phyloP scores from a whole-genome alignment of 768 basidiomycete species.

The Ramaria rubella region DNA sequence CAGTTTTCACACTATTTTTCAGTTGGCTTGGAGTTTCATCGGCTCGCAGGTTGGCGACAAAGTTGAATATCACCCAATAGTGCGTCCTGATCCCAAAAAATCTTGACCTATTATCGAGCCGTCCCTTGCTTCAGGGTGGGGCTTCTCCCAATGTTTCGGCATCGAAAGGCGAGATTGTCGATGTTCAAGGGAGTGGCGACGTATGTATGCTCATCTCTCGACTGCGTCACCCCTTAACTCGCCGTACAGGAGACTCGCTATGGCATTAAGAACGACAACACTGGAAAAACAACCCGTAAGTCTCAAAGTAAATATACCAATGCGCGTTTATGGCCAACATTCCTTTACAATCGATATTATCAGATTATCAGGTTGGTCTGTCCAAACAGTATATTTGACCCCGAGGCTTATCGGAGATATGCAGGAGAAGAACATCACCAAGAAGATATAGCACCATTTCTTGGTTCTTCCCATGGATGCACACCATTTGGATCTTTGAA shows the following conservation, averaged over 20 bases:
- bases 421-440: slow-evolving; percentile 35
- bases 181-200: slow-evolving; percentile 26
- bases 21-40: not conserved
- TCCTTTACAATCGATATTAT: slow-evolving; percentile 26
- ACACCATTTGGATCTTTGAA: not conserved
- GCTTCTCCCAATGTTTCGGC: slow-evolving; percentile 33
- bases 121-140: slow-evolving; percentile 25
- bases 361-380: slow-evolving; percentile 26
- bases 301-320: not conserved
- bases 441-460: slow-evolving; percentile 17
- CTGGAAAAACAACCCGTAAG: slow-evolving; percentile 30
- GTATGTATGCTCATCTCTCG: slow-evolving; percentile 23
- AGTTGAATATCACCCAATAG: slow-evolving; percentile 38
- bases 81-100: not conserved
- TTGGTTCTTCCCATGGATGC: not conserved
- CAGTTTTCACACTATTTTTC: not conserved
- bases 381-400: not conserved
- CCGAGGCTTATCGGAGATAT: slow-evolving; percentile 15
- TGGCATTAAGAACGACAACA: slow-evolving; percentile 39
- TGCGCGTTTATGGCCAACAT: not conserved
- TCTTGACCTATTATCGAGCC: not conserved
- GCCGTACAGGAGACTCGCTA: slow-evolving; percentile 28
- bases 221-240: not conserved
- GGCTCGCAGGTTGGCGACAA: slow-evolving; percentile 30
- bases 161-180: slow-evolving; percentile 30